Conservation (phyloP, 176 grass and related monocot species). For the Ampelocalamus luodianensis region DNA sequence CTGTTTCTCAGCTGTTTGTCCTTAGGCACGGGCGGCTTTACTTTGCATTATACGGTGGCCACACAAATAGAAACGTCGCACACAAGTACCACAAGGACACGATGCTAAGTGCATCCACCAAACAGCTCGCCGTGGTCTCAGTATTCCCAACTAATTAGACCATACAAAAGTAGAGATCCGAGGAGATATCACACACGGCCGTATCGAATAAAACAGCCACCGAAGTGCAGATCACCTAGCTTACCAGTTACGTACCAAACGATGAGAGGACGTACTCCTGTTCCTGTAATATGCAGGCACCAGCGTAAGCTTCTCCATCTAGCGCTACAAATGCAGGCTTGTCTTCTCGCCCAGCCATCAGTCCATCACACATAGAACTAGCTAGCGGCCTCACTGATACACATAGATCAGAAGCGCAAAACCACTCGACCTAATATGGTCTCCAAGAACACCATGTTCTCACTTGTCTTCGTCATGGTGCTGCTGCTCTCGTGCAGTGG, state of each 20-base stretch:
- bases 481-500: constrained; percentile 37
- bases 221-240: background rate
- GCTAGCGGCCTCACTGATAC: background rate
- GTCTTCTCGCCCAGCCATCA: background rate
- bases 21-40: too few species aligned
- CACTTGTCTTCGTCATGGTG: background rate
- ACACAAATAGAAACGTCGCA: background rate
- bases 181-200: background rate
- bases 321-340: constrained; percentile 13
- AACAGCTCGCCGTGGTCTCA: background rate
- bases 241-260: too few species aligned
- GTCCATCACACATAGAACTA: background rate
- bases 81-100: background rate
- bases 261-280: too few species aligned
- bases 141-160: constrained; percentile 4
- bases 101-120: background rate
- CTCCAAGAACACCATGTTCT: constrained; percentile 4
- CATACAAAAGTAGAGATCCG: background rate
- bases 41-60: too few species aligned
- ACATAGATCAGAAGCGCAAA: background rate
- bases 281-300: too few species aligned
- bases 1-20: too few species aligned
- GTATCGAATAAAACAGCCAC: background rate
- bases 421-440: background rate
- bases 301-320: too few species aligned